A percentile compares a stretch with the other conserved stretches of the same genome.
Evolutionary conservation across 1,139 yeast species (phyloP).

Genomic region (Pichia kudriavzevii): DNA sequence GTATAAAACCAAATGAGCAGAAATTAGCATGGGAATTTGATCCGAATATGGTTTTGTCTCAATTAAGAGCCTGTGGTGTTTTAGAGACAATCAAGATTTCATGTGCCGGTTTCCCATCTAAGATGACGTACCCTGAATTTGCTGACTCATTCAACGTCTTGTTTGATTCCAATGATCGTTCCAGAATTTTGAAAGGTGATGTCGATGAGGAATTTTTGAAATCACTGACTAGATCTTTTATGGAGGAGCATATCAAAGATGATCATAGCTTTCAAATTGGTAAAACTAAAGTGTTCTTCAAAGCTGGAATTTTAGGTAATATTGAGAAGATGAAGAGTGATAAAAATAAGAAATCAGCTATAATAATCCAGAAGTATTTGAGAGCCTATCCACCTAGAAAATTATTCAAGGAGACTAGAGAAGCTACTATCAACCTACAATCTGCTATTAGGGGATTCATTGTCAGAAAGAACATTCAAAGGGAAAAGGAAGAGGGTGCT

Average conservation of each 20-base stretch:
- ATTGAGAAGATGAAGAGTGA: constrained; percentile 81
- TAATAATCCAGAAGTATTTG: constrained; percentile 78
- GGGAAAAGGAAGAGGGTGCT: constrained; percentile 53
- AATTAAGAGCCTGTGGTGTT: constrained; percentile 97
- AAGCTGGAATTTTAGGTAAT: constrained; percentile 92
- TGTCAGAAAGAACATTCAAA: constrained; percentile 50
- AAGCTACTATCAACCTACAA: constrained; percentile 54
- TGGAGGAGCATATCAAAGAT: constrained; percentile 56
- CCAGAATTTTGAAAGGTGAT: constrained; percentile 47
- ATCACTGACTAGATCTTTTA: constrained; percentile 59
- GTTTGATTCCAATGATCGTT: constrained; percentile 58
- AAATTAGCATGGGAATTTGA: constrained; percentile 96
- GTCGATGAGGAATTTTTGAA: constrained; percentile 54
- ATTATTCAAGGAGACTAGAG: constrained; percentile 47
- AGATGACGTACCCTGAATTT: constrained; percentile 94
- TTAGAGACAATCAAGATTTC: constrained; percentile 93
- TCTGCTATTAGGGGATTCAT: constrained; percentile 55
- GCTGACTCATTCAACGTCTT: constrained; percentile 83
- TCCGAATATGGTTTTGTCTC: constrained; percentile 90
- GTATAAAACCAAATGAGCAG: constrained; percentile 93
- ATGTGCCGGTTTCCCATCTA: constrained; percentile 95
- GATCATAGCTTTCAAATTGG: constrained; percentile 74
- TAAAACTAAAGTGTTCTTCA: constrained; percentile 86
- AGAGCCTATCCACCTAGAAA: constrained; percentile 61
- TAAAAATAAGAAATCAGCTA: constrained; percentile 70